A percentile compares a stretch with the other conserved stretches of the same genome.
These are phyloP conservation scores for Thuja plicata DNA, from an alignment of 83 land plant species.

Conservation along the genomic window DNA sequence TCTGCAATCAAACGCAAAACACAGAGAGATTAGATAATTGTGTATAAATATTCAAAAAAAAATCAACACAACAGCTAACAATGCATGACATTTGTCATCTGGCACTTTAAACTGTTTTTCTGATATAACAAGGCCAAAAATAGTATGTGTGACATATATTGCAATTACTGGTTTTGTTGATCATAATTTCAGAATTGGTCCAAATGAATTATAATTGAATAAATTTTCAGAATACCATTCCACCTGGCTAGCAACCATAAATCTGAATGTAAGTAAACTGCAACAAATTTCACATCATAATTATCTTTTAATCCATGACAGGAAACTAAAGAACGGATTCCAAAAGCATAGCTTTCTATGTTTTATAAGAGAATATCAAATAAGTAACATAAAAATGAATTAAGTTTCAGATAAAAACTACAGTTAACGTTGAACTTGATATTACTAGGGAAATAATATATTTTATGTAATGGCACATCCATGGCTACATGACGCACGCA, in stretches of 20 bases:
- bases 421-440: neutral
- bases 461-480: neutral
- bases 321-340: neutral
- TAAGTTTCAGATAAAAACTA: neutral
- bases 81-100: no score
- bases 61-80: neutral
- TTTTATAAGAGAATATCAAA: neutral
- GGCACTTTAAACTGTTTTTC: no score
- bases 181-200: no score
- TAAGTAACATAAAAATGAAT: no score
- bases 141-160: no score
- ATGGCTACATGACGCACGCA: neutral
- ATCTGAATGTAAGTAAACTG: neutral
- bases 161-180: no score
- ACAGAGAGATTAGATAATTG: neutral
- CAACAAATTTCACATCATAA: neutral
- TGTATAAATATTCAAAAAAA: neutral
- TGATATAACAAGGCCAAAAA: no score
- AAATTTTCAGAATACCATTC: neutral
- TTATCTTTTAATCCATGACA: neutral
- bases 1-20: conserved; percentile 22
- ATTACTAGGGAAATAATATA: neutral
- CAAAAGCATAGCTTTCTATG: neutral
- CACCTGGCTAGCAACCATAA: neutral
- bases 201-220: neutral